These are phyloP conservation scores for Podospora conica DNA, from an alignment of 495 filamentous ascomycete genomes.

Conservation along the genomic window DNA sequence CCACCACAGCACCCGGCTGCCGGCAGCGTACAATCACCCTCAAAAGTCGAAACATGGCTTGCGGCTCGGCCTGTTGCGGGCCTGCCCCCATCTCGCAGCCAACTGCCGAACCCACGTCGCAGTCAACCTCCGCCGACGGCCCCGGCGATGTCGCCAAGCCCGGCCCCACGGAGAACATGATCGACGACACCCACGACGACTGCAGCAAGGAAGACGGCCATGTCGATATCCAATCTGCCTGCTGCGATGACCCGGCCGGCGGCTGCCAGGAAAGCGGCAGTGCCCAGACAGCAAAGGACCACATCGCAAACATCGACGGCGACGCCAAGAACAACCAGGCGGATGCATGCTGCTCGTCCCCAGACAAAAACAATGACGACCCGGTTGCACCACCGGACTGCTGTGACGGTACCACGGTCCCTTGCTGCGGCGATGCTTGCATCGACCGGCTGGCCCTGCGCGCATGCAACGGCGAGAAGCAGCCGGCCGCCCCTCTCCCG, in stretches of 20 bases:
- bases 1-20: not conserved
- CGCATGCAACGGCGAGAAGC: slow-evolving; percentile 22
- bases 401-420: slow-evolving; percentile 31
- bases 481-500: not conserved
- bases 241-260: not conserved
- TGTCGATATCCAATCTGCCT: not conserved
- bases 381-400: slow-evolving; percentile 14
- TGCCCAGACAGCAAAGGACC: not conserved
- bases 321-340: not conserved
- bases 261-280: not conserved
- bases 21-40: not conserved
- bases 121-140: not conserved
- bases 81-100: not conserved
- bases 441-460: slow-evolving; percentile 45
- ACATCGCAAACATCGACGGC: not conserved
- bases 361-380: slow-evolving; percentile 13
- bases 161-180: not conserved
- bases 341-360: not conserved
- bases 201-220: not conserved
- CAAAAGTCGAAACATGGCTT: slow-evolving; percentile 18
- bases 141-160: not conserved
- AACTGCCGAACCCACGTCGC: not conserved
- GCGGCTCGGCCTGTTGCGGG: slow-evolving; percentile 17
- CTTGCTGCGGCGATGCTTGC: slow-evolving; percentile 37
- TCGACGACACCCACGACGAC: not conserved